phyloP scores from a whole-genome alignment of 257 asterid genomes.

The Verbena officinalis region DNA sequence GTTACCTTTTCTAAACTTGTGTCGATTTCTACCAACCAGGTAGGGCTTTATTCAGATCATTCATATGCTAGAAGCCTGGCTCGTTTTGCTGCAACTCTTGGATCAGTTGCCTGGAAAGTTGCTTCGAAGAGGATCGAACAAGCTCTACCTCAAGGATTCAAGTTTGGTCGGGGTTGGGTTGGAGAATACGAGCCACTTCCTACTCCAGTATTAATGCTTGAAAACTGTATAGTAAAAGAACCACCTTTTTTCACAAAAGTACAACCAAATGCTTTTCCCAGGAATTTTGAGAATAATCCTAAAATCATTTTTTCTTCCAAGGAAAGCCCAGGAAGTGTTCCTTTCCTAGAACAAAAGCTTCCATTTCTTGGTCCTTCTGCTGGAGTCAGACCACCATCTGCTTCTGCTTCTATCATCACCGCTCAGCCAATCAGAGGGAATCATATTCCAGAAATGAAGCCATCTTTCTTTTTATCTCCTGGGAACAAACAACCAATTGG shows the following conservation, averaged over 20 bases:
- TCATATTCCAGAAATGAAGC: slow-evolving; percentile 39
- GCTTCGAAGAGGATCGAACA: slow-evolving; percentile 90
- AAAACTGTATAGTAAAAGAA: slow-evolving; percentile 60
- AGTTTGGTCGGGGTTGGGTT: slow-evolving; percentile 97
- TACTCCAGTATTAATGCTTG: slow-evolving; percentile 70
- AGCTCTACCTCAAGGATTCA: slow-evolving; percentile 77
- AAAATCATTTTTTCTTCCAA: slow-evolving; percentile 29
- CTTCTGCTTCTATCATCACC: slow-evolving; percentile 34
- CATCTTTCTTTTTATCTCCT: slow-evolving; percentile 53
- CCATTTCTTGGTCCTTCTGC: slow-evolving; percentile 53
- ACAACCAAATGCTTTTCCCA: slow-evolving; percentile 35
- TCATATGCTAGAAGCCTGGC: slow-evolving; percentile 93
- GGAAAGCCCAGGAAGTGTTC: slow-evolving; percentile 36
- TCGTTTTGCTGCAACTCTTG: slow-evolving; percentile 88
- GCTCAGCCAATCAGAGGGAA: slow-evolving; percentile 49
- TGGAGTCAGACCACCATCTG: slow-evolving; percentile 42
- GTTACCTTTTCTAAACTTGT: slow-evolving; percentile 12
- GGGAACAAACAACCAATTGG: slow-evolving; percentile 39
- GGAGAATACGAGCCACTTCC: slow-evolving; percentile 97
- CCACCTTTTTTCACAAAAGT: slow-evolving; percentile 59
- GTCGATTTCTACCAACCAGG: slow-evolving; percentile 49
- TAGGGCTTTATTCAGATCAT: slow-evolving; percentile 89
- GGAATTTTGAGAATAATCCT: slow-evolving; percentile 41
- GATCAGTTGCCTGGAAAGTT: slow-evolving; percentile 86
- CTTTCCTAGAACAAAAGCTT: slow-evolving; percentile 43